Evolutionary conservation across 208 protist species (phyloP), one percentile per base, ranked within the genome.

Genomic region (Trypanosoma lewisi): DNA sequence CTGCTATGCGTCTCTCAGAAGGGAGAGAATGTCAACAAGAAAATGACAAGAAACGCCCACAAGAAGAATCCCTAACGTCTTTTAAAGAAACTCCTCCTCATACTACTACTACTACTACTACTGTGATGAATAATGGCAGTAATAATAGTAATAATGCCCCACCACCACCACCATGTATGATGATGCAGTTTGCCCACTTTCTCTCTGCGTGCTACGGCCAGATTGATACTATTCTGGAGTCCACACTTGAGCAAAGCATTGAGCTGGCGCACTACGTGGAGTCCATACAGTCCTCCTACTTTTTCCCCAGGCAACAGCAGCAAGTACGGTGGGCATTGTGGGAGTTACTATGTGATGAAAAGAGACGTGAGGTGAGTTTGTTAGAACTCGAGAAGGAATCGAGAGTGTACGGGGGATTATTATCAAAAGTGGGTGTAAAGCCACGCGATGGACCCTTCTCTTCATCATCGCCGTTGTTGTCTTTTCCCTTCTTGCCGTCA

Each of bases 221-320:
- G 11, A 65, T 71, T 36, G 66, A 71, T 30, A 36, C 30, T 21
- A 56, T 57, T 16, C 48, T 71, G 8, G 66, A 71, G 25, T 21
- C 34, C 16, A 4, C 37, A 2, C 37, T 71, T 8, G 49, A 63
- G 34, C 34, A 48, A 12, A 71, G 66, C 30, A 37, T 71, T 5
- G 61, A 69, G n/a, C 42, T 77, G 11, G 64, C 60, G 34, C 64
- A 45, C 21, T 71, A 62, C 54, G 37, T 71, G 3, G 47, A 67
- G 7, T 42, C 57, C 7, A 63, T 16, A 31, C 41, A 54, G 30
- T 36, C 6, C 37, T 30, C 11, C 2, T 57, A 9, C 34, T 60
- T 67, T 57, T 51, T 67, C n/a, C 55, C 58, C 6, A 42, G 42
- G 0, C 63, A 71, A 17, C 64, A 72, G 50, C 28, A 62, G 28